Evolutionary conservation across 2,329 filamentous ascomycete genomes (phyloP).

Genomic region (Calonectria leucothoes): DNA sequence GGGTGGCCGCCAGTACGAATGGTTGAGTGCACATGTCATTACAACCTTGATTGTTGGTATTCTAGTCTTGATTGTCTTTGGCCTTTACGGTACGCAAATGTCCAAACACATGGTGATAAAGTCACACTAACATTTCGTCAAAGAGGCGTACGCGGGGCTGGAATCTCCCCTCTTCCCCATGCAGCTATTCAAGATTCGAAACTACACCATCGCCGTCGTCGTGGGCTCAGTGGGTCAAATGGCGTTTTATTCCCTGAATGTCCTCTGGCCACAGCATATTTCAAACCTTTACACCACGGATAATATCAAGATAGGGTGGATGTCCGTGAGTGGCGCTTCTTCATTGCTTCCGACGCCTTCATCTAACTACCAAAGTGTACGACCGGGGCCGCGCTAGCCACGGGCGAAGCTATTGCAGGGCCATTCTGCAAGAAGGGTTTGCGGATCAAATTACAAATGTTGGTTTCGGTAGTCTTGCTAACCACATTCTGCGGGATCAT

Average conservation of each 20-base stretch:
- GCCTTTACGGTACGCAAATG: neutral
- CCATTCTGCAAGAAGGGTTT: neutral
- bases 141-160: neutral
- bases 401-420: neutral
- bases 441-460: neutral
- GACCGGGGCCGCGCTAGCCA: neutral
- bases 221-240: neutral
- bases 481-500: neutral
- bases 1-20: neutral
- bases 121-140: neutral
- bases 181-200: neutral
- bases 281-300: neutral
- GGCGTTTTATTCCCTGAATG: neutral
- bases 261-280: neutral
- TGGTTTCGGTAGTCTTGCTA: neutral
- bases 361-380: neutral
- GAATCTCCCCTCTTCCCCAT: neutral
- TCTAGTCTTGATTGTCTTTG: neutral
- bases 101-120: too few relatives aligned
- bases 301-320: neutral
- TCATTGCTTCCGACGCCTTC: neutral
- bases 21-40: neutral
- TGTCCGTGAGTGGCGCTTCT: neutral
- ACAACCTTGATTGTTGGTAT: neutral
- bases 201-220: neutral